These are phyloP conservation scores for Solanum hybrid DNA, from an alignment of 305 asterid genomes.

Conservation along the genomic window DNA sequence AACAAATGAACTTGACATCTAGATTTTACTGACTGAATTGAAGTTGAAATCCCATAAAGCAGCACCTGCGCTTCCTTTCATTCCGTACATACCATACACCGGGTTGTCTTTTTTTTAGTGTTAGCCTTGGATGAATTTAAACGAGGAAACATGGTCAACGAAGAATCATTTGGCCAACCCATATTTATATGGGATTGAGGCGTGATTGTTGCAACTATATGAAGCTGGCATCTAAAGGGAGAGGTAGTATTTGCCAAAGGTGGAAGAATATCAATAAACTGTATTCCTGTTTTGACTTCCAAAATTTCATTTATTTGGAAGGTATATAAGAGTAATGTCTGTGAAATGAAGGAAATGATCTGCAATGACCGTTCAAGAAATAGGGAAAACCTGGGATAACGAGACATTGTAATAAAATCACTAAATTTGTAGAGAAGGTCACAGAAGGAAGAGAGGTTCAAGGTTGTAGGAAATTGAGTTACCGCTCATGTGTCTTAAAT, in stretches of 20 bases:
- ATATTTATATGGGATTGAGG: neutral
- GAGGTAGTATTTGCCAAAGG: neutral
- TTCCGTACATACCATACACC: neutral
- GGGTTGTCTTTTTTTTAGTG: neutral
- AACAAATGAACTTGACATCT: neutral
- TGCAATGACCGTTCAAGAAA: neutral
- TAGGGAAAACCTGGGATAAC: neutral
- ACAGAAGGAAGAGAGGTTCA: neutral
- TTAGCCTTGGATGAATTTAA: neutral
- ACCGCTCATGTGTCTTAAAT: neutral
- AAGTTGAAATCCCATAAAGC: neutral
- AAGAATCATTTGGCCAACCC: neutral
- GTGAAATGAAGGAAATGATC: neutral
- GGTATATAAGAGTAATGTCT: neutral
- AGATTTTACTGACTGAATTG: neutral
- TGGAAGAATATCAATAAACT: neutral
- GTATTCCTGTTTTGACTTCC: neutral
- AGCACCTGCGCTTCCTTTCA: neutral
- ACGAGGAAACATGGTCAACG: neutral
- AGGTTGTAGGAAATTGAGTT: neutral
- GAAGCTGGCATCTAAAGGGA: neutral
- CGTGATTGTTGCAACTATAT: neutral
- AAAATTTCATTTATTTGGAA: neutral
- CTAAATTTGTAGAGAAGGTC: neutral
- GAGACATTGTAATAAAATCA: neutral